A percentile compares a stretch with the other conserved stretches of the same genome.
Conservation (phyloP, 2,329 filamentous ascomycete species). For the Diplodia scrobiculata region DNA sequence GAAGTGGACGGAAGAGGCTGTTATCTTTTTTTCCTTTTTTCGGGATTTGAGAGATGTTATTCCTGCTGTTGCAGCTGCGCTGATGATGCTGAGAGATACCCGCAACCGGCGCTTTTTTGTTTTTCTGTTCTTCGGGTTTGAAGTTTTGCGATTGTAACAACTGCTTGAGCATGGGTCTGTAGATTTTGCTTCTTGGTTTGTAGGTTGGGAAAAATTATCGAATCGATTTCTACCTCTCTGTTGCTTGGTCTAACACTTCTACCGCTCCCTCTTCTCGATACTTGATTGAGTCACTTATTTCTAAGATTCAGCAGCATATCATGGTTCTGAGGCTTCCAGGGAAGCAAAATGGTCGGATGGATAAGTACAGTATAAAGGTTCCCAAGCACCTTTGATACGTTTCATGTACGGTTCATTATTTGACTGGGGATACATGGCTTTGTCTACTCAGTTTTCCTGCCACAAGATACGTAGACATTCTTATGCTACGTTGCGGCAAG, state of each 20-base stretch:
- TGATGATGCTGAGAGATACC: constrained; percentile 18
- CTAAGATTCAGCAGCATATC: too few species aligned
- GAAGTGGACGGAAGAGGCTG: background rate
- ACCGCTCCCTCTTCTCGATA: background rate
- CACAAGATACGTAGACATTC: too few species aligned
- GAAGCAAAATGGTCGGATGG: too few species aligned
- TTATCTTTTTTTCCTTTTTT: background rate
- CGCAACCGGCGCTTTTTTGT: background rate
- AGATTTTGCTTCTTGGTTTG: background rate
- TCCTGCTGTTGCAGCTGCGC: constrained; percentile 4
- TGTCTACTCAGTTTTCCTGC: too few species aligned
- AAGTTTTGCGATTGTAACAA: background rate
- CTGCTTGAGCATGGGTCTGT: background rate
- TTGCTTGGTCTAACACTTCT: background rate
- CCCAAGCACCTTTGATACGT: too few species aligned
- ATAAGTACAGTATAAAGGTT: too few species aligned
- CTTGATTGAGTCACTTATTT: background rate
- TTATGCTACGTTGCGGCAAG: too few species aligned
- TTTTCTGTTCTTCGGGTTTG: background rate
- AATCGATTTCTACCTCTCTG: background rate
- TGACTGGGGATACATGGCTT: too few species aligned
- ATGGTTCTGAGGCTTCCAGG: too few species aligned
- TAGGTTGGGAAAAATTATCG: background rate
- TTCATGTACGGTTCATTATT: too few species aligned
- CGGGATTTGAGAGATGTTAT: background rate